Evolutionary conservation across 83 land plant genomes (phyloP).

Genomic region (Picea mariana): DNA sequence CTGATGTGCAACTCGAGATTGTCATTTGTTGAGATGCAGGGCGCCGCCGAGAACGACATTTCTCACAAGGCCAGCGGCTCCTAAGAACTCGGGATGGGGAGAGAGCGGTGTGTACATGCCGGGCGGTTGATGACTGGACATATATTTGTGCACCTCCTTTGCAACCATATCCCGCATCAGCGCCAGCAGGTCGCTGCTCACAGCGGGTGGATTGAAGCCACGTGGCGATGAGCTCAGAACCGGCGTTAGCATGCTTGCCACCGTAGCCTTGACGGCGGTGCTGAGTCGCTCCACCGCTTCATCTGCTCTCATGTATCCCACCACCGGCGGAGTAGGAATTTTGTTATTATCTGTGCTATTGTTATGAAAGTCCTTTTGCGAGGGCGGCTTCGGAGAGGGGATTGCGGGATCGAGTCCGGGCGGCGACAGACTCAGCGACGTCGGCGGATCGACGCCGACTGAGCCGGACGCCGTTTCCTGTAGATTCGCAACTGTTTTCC

Average conservation of each 20-base stretch:
- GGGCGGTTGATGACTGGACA: conserved; percentile 28
- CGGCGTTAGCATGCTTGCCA: conserved; percentile 20
- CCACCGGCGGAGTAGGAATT: neutral
- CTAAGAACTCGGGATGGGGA: conserved; percentile 8
- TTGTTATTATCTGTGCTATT: neutral
- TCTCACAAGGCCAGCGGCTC: neutral
- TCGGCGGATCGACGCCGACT: conserved; percentile 34
- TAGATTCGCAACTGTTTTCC: neutral
- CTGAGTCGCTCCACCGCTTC: conserved; percentile 32
- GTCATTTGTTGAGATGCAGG: conserved; percentile 1
- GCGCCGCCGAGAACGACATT: conserved; percentile 9
- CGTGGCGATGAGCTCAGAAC: conserved; percentile 4
- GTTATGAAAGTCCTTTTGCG: neutral
- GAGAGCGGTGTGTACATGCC: conserved; percentile 18
- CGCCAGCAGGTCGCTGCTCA: conserved; percentile 34
- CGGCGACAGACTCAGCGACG: conserved; percentile 42
- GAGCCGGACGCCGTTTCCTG: conserved; percentile 17
- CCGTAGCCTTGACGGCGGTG: conserved; percentile 11
- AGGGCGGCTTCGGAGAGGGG: neutral
- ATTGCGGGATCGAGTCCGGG: conserved; percentile 40
- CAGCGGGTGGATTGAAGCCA: neutral
- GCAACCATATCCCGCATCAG: conserved; percentile 70
- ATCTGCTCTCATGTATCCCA: conserved; percentile 28
- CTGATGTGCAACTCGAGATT: neutral
- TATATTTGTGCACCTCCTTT: conserved; percentile 56